phyloP scores from a whole-genome alignment of 2,329 filamentous ascomycete species.

The Aspergillus sojae region DNA sequence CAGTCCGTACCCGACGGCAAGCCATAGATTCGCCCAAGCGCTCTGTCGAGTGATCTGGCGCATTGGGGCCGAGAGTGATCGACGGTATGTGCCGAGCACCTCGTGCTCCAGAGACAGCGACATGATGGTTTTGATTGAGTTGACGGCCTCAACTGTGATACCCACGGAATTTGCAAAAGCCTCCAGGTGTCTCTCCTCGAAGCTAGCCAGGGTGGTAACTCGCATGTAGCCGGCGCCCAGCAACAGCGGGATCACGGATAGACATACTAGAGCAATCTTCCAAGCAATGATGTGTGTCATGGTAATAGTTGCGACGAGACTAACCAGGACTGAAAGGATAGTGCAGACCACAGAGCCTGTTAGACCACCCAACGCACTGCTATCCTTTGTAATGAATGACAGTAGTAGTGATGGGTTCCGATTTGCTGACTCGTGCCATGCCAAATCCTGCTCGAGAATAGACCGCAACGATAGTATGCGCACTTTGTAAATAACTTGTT shows the following conservation, averaged over 20 bases:
- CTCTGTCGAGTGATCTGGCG: constrained; percentile 48
- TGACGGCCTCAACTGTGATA: constrained; percentile 56
- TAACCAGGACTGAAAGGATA: constrained; percentile 67
- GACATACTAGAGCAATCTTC: constrained; percentile 74
- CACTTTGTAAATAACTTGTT: constrained; percentile 66
- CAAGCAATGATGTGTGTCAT: constrained; percentile 72
- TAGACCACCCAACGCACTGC: constrained; percentile 67
- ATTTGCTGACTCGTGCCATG: constrained; percentile 70
- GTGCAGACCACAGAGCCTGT: constrained; percentile 72
- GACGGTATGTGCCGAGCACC: constrained; percentile 48
- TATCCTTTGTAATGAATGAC: constrained; percentile 70
- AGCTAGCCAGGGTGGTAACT: constrained; percentile 60
- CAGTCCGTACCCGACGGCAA: constrained; percentile 47
- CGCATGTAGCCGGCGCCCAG: constrained; percentile 71
- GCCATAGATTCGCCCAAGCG: constrained; percentile 43
- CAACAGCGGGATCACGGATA: constrained; percentile 69
- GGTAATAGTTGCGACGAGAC: constrained; percentile 68
- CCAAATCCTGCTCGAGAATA: constrained; percentile 66
- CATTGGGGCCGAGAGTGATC: constrained; percentile 49
- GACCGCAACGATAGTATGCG: constrained; percentile 67
- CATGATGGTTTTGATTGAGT: constrained; percentile 57
- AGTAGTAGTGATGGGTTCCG: constrained; percentile 65
- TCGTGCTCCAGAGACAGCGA: constrained; percentile 56
- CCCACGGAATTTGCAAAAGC: constrained; percentile 55
- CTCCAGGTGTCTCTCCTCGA: constrained; percentile 58